These are phyloP conservation scores for Fragaria vesca DNA, from an alignment of 306 rosid species.

Conservation along the genomic window DNA sequence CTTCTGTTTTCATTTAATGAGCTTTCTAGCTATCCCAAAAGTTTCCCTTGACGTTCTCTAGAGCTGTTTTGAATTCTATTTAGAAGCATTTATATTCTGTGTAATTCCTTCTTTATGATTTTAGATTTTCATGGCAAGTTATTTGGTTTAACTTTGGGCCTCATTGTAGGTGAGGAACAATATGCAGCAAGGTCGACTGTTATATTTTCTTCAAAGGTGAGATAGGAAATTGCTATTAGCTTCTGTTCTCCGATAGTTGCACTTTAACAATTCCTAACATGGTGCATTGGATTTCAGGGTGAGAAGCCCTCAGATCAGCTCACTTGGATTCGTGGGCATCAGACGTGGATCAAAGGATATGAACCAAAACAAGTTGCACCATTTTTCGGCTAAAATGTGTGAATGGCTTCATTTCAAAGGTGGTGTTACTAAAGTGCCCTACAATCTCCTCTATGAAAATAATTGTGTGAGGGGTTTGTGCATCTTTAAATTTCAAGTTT, in stretches of 20 bases:
- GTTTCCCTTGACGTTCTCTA: neutral
- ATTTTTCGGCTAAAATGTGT: slow-evolving; percentile 38
- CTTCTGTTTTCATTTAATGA: neutral
- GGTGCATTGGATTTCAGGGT: slow-evolving; percentile 49
- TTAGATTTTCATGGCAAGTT: neutral
- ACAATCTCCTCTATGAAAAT: slow-evolving; percentile 27
- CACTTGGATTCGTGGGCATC: slow-evolving; percentile 61
- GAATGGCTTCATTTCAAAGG: slow-evolving; percentile 18
- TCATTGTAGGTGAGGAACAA: slow-evolving; percentile 36
- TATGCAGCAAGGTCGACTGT: slow-evolving; percentile 26
- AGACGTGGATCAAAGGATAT: slow-evolving; percentile 48
- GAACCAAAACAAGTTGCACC: slow-evolving; percentile 29
- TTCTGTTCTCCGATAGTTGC: neutral
- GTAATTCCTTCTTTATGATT: neutral
- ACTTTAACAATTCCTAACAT: slow-evolving; percentile 12
- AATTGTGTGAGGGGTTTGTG: slow-evolving; percentile 25
- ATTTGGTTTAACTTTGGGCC: neutral
- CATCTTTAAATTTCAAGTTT: slow-evolving; percentile 1
- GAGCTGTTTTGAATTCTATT: neutral
- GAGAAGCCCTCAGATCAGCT: slow-evolving; percentile 31
- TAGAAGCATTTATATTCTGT: neutral
- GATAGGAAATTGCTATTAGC: neutral
- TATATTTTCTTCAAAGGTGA: slow-evolving; percentile 43
- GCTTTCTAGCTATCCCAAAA: neutral
- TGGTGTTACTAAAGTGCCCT: slow-evolving; percentile 4